Evolutionary conservation across 2,329 filamentous ascomycete genomes (phyloP), one percentile per base, ranked within the genome.

Genomic region (Ilyonectria mors-panacis): DNA sequence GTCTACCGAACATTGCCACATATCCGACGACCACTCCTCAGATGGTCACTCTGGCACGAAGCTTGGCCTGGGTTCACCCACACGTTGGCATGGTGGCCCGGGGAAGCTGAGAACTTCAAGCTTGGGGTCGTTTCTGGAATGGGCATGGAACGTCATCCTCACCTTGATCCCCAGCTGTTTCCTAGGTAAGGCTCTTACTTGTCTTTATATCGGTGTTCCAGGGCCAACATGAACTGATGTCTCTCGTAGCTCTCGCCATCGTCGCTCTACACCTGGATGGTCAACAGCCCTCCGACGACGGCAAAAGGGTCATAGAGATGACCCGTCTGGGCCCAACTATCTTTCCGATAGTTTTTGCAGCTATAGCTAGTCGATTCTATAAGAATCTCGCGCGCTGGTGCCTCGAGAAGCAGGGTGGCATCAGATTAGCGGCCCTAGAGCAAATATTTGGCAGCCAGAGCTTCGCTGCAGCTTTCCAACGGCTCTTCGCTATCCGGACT

Each of bases 391-490:
- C 64, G 4, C 64, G 64, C 39, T 66, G 64, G 59, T 42, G 64
- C 4, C 28, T 66, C 2, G 64, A 66, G 35, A 55, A 58, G 10
- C 37, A 33, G 21, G 7, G 47, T 6, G 64, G 64, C 3, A 51
- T 66, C 23, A n/a, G 45, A 13, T 28, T 66, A 13, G 64, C 45
- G 17, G 45, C 42, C 13, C 53, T 66, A 6, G 64, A 66, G 26
- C 64, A 66, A 35, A 54, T 66, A 30, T 66, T 63, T 3, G 64
- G 64, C 7, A 66, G 64, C 23, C 64, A 66, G 47, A 66, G 59
- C 30, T 63, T 66, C 47, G 53, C 64, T 50, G 53, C 30, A 10
- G 64, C 64, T 17, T 42, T 66, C 26, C 59, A 66, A 28, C 59
- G 59, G 4, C 44, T 59, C 5, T 15, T 61, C 12, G 53, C 54